Conservation (phyloP, 371 early-diverging fungal genomes). For the Mortierella sp. region DNA sequence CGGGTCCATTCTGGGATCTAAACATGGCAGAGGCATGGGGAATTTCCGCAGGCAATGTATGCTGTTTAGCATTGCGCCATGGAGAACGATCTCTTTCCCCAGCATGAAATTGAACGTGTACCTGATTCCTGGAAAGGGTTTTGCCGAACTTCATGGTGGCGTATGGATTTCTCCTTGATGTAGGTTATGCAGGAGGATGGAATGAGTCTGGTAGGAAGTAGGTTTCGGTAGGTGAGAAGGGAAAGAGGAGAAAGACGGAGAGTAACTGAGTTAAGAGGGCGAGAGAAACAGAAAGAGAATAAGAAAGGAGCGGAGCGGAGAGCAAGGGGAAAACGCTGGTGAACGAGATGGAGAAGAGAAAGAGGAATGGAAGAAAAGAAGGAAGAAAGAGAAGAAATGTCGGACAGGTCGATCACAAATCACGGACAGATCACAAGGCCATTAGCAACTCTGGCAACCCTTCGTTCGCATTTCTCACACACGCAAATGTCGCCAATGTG, state of each 20-base stretch:
- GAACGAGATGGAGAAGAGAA: no score
- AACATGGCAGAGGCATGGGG: not conserved
- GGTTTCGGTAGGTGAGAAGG: no score
- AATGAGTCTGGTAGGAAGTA: no score
- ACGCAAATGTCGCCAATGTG: no score
- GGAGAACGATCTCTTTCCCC: no score
- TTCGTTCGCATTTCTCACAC: no score
- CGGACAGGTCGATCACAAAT: not conserved
- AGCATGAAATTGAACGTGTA: no score
- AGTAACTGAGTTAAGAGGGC: not conserved
- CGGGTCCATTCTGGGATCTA: constrained; percentile 75
- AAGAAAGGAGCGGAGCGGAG: no score
- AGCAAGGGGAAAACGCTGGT: no score
- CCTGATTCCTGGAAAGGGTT: constrained; percentile 67
- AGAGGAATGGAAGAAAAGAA: not conserved
- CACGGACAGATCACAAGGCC: not conserved
- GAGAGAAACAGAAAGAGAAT: not conserved
- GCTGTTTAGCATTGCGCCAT: not conserved
- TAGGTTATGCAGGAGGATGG: not conserved
- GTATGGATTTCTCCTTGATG: not conserved
- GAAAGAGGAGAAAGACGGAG: constrained; percentile 6
- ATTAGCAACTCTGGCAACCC: no score
- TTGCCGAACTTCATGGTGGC: constrained; percentile 80
- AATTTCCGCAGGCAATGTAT: no score
- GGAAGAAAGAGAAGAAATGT: constrained; percentile 1